phyloP scores from a whole-genome alignment of 768 basidiomycete species.

The Xerocomus brunneocitrinus region DNA sequence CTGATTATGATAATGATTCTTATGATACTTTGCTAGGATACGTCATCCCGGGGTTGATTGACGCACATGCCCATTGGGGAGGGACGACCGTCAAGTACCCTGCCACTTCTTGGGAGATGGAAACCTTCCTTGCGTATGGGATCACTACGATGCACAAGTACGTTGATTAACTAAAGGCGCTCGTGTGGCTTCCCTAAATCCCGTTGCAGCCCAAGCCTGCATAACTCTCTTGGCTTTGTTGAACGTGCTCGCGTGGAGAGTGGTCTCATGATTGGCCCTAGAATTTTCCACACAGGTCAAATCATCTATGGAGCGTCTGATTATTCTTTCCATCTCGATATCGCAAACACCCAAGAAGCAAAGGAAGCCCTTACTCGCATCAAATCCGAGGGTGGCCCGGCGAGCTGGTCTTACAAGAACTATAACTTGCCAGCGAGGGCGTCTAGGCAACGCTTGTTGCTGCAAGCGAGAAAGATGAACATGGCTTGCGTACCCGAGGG shows the following conservation, averaged over 20 bases:
- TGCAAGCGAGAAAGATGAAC: conserved; percentile 54
- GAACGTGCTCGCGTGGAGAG: conserved; percentile 68
- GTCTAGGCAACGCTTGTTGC: conserved; percentile 60
- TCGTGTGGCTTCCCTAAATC: background rate
- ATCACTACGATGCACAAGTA: conserved; percentile 77
- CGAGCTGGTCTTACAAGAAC: conserved; percentile 74
- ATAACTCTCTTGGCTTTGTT: conserved; percentile 55
- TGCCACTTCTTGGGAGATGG: conserved; percentile 67
- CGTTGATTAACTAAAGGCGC: conserved; percentile 9
- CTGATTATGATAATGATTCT: background rate
- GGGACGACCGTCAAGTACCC: conserved; percentile 52
- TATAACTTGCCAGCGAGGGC: conserved; percentile 68
- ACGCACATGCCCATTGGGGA: conserved; percentile 73
- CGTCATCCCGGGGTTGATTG: conserved; percentile 68
- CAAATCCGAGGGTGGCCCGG: conserved; percentile 67
- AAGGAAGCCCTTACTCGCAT: conserved; percentile 61
- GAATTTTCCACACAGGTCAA: conserved; percentile 67
- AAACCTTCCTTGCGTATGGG: conserved; percentile 72
- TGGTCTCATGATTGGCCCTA: conserved; percentile 63
- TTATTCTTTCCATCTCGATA: conserved; percentile 63
- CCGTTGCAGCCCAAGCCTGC: conserved; percentile 53
- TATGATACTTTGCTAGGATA: conserved; percentile 39
- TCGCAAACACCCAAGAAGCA: conserved; percentile 59
- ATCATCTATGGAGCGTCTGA: conserved; percentile 43
- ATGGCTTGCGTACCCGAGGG: conserved; percentile 77